Conservation (phyloP, 1,284 basidiomycete genomes). For the Albatrellus sp. region DNA sequence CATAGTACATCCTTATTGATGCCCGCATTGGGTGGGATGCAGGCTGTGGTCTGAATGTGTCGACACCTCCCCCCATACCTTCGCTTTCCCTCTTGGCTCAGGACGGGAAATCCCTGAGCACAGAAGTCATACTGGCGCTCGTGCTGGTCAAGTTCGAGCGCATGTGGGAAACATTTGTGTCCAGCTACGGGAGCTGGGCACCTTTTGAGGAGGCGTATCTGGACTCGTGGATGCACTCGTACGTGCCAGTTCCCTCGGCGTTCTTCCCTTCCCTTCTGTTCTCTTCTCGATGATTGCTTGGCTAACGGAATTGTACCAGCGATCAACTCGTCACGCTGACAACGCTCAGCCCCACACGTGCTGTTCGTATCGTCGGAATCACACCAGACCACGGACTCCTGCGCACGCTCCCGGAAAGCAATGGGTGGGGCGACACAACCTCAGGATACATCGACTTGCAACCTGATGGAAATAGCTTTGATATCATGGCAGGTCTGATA, state of each 20-base stretch:
- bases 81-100: conserved; percentile 67
- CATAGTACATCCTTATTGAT: background rate
- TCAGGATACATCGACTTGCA: conserved; percentile 53
- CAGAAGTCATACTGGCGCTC: conserved; percentile 68
- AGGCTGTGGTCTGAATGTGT: conserved; percentile 88
- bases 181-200: conserved; percentile 53
- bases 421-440: conserved; percentile 20
- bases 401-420: conserved; percentile 60
- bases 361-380: conserved; percentile 76
- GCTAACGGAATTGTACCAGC: conserved; percentile 28
- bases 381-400: conserved; percentile 82
- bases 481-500: conserved; percentile 88
- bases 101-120: conserved; percentile 31
- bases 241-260: conserved; percentile 16
- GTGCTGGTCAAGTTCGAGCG: conserved; percentile 72
- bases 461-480: conserved; percentile 96
- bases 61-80: conserved; percentile 75
- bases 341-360: conserved; percentile 55
- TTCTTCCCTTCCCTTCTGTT: background rate
- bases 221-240: conserved; percentile 84
- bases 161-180: conserved; percentile 69
- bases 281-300: background rate
- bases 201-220: conserved; percentile 75
- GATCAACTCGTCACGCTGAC: conserved; percentile 79
- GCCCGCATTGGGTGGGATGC: background rate